Evolutionary conservation across 2,329 filamentous ascomycete genomes (phyloP), one percentile per base, ranked within the genome.

Genomic region (Apiospora sp.): DNA sequence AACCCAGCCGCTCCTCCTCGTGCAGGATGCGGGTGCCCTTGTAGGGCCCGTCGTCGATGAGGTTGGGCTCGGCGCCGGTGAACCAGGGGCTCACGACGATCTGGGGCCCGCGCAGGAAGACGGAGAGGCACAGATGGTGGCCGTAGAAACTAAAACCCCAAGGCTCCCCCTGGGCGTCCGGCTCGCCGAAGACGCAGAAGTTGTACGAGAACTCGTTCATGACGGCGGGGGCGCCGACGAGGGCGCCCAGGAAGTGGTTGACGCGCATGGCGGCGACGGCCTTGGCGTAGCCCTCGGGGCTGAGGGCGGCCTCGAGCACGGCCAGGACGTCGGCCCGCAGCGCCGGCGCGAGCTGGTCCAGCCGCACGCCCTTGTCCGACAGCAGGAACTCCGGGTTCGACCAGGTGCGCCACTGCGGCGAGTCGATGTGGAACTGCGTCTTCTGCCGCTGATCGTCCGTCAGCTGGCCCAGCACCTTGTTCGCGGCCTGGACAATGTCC

Each of bases 201-300:
- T 94, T 94, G 86, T 95, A 95, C 1, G 91, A 93, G 82, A 88
- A 90, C 79, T 94, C 89, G 82, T 94, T 94, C 87, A 93, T 90
- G 70, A 95, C 88, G 7, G 83, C 80, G 0, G 89, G 87, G 0
- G 89, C 86, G 46, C 89, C 78, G 69, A 93, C 90, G 0, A 94
- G 85, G 73, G 93, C 87, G 64, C 92, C 93, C 0, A 95, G 87
- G 82, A 94, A 94, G 71, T 91, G 90, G 81, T 95, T 94, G 79
- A 93, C 90, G 72, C 90, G 89, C 92, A 93, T 94, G 0, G 92
- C 92, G 0, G 84, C 86, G 1, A 92, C 72, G 12, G 92, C 92
- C 77, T 95, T 94, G 24, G 87, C 81, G 81, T 94, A 95, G 19
- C 93, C 93, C 78, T 93, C 91, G 0, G 90, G 87, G 0, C 92